A percentile compares a stretch with the other conserved stretches of the same genome.
Conservation (phyloP, 805 yeast genomes). For the Teunomyces stri region DNA sequence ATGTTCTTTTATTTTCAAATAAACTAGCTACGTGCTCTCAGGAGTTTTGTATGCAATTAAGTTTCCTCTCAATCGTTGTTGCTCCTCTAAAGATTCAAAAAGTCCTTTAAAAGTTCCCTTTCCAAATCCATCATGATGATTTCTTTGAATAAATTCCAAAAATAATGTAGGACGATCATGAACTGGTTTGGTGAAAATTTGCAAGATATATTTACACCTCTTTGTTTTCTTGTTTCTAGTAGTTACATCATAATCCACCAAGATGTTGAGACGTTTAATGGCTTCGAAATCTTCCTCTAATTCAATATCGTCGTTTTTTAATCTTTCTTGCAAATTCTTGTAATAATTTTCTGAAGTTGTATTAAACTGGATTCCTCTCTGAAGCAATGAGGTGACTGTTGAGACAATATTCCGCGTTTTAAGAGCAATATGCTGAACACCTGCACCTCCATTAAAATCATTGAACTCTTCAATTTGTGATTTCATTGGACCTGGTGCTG, state of each 20-base stretch:
- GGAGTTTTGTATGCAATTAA: not conserved
- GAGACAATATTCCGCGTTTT: slow-evolving; percentile 58
- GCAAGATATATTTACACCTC: slow-evolving; percentile 66
- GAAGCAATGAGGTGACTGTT: slow-evolving; percentile 51
- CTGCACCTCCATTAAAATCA: slow-evolving; percentile 75
- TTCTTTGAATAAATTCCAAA: slow-evolving; percentile 76
- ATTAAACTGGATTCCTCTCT: slow-evolving; percentile 73
- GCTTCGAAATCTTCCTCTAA: slow-evolving; percentile 52
- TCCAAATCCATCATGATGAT: slow-evolving; percentile 82
- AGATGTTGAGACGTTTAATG: slow-evolving; percentile 52
- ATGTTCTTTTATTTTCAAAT: not conserved
- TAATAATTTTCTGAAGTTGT: slow-evolving; percentile 60
- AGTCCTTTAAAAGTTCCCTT: slow-evolving; percentile 84
- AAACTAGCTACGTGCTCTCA: no score
- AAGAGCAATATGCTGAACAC: slow-evolving; percentile 81
- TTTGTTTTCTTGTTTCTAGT: slow-evolving; percentile 21
- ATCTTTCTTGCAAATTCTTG: slow-evolving; percentile 41
- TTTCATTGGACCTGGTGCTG: slow-evolving; percentile 62
- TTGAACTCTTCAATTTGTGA: slow-evolving; percentile 84
- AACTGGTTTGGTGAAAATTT: slow-evolving; percentile 74
- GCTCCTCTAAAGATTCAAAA: slow-evolving; percentile 77
- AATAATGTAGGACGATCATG: slow-evolving; percentile 80
- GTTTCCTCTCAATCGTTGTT: slow-evolving; percentile 67
- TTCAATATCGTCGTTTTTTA: slow-evolving; percentile 42
- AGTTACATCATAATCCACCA: slow-evolving; percentile 73